Conservation (phyloP, 768 basidiomycete genomes). For the Auriscalpium vulgare region DNA sequence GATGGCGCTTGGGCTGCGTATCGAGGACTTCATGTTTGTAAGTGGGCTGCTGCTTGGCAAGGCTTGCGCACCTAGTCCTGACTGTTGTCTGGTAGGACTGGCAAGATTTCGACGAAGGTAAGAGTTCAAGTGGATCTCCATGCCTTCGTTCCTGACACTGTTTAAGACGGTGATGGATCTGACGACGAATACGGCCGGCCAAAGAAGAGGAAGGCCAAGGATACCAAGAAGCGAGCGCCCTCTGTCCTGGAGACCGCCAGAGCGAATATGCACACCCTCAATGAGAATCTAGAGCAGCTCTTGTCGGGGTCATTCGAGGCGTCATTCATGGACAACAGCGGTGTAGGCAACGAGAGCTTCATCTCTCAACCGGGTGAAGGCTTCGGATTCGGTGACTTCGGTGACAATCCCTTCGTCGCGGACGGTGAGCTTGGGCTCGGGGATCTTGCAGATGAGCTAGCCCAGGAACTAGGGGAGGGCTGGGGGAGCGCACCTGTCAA, state of each 20-base stretch:
- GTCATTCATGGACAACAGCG: constrained; percentile 39
- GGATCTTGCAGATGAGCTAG: constrained; percentile 66
- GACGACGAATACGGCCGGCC: constrained; percentile 43
- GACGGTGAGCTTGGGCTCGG: constrained; percentile 50
- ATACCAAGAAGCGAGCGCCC: constrained; percentile 18
- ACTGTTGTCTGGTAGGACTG: constrained; percentile 2
- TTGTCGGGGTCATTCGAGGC: constrained; percentile 59
- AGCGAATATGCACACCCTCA: constrained; percentile 53
- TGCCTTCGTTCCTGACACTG: background rate
- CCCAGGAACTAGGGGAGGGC: constrained; percentile 63
- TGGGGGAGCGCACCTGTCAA: constrained; percentile 40
- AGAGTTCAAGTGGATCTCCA: background rate
- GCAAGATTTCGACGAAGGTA: constrained; percentile 11
- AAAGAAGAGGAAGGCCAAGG: constrained; percentile 23
- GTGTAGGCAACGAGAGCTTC: constrained; percentile 30
- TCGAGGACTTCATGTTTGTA: constrained; percentile 15
- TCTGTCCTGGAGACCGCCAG: constrained; percentile 37
- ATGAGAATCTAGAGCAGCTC: constrained; percentile 62
- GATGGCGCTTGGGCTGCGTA: constrained; percentile 17
- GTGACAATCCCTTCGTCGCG: constrained; percentile 44
- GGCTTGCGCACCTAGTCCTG: background rate
- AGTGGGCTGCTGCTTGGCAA: constrained; percentile 26
- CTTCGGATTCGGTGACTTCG: constrained; percentile 33
- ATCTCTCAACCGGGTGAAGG: constrained; percentile 48
- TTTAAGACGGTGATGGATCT: constrained; percentile 23